Evolutionary conservation across 2,329 filamentous ascomycete genomes (phyloP).

Genomic region (Stachybotrys elegans): DNA sequence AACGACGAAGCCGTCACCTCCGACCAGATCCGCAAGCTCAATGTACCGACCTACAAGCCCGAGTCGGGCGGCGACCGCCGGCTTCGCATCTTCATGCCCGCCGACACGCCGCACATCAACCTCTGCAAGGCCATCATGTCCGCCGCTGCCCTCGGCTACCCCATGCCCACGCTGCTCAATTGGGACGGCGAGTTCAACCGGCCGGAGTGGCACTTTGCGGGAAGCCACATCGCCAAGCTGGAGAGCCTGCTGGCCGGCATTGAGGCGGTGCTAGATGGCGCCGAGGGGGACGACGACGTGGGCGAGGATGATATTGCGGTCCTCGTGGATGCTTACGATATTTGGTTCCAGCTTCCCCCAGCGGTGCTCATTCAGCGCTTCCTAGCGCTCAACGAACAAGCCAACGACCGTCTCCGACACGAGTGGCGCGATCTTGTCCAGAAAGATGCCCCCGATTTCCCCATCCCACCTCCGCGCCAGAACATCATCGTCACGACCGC

Average conservation of each 20-base stretch:
- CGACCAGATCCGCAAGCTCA: conserved; percentile 9
- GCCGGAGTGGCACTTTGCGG: conserved; percentile 29
- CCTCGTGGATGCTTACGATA: conserved; percentile 32
- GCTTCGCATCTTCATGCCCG: conserved; percentile 32
- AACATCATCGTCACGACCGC: conserved; percentile 26
- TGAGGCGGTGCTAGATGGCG: conserved; percentile 19
- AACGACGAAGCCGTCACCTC: neutral
- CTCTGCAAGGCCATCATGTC: conserved; percentile 35
- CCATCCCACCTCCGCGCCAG: conserved; percentile 23
- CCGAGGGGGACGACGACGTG: conserved; percentile 9
- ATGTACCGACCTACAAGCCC: conserved; percentile 3
- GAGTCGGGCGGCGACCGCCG: conserved; percentile 13
- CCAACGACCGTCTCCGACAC: conserved; percentile 19
- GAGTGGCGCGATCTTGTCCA: conserved; percentile 15
- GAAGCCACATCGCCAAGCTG: conserved; percentile 33
- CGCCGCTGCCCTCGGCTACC: conserved; percentile 31
- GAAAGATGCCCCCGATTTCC: conserved; percentile 14
- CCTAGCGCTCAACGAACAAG: conserved; percentile 27
- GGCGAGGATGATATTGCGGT: conserved; percentile 27
- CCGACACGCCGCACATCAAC: conserved; percentile 28
- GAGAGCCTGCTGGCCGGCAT: conserved; percentile 26
- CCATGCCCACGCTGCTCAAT: conserved; percentile 29
- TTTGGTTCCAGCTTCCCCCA: conserved; percentile 34
- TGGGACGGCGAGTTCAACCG: conserved; percentile 32
- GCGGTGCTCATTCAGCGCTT: conserved; percentile 30